phyloP scores from a whole-genome alignment of 331 rosid species.

The Telfairia occidentalis region DNA sequence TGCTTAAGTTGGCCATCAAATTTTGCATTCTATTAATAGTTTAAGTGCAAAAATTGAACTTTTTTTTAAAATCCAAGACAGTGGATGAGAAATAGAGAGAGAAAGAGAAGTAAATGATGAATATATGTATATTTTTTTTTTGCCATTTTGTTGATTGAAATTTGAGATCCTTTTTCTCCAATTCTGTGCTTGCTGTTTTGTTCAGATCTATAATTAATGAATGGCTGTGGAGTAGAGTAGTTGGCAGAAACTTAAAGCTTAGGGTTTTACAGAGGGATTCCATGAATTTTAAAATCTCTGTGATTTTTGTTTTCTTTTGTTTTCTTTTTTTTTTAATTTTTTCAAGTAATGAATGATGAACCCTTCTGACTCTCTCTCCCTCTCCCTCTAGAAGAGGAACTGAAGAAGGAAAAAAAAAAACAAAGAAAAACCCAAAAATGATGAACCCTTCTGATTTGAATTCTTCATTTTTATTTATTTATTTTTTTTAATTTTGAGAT shows the following conservation, averaged over 20 bases:
- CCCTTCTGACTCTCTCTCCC: too few relatives aligned
- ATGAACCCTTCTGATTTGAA: background rate
- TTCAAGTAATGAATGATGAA: background rate
- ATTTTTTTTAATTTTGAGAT: background rate
- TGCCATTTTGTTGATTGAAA: background rate
- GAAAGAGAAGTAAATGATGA: background rate
- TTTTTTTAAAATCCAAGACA: background rate
- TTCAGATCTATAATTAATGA: background rate
- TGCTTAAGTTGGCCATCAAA: too few relatives aligned
- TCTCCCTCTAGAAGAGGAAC: too few relatives aligned
- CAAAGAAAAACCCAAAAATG: too few relatives aligned
- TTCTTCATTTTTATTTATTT: background rate
- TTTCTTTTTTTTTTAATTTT: background rate
- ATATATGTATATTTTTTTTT: too few relatives aligned
- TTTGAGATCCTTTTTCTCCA: background rate
- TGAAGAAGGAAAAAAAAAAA: too few relatives aligned
- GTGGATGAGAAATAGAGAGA: background rate
- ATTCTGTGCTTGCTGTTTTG: background rate
- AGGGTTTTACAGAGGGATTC: background rate
- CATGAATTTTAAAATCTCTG: background rate
- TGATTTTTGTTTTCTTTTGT: too few relatives aligned
- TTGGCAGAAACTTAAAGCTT: constrained; percentile 1
- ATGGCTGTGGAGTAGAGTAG: background rate
- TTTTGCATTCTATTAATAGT: background rate
- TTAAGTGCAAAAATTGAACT: too few relatives aligned